A percentile compares a stretch with the other conserved stretches of the same genome.
phyloP scores from a whole-genome alignment of 805 yeast genomes.

The Candida rishiriensis region DNA sequence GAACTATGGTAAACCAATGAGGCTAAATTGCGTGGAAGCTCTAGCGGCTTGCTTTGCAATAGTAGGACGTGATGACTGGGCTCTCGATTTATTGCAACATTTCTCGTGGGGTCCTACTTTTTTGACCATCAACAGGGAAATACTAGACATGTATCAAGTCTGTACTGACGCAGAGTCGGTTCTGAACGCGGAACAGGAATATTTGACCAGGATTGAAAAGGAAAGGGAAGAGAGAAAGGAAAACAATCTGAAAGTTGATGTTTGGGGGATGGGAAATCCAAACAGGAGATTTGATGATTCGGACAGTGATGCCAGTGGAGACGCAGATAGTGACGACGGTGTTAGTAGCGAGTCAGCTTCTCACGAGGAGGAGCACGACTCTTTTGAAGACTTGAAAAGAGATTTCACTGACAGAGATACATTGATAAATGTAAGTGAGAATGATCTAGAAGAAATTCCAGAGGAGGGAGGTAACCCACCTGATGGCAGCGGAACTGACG shows the following conservation, averaged over 20 bases:
- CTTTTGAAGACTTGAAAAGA: constrained; percentile 5
- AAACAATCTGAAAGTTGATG: constrained; percentile 49
- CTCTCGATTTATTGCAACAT: constrained; percentile 64
- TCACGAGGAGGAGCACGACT: constrained; percentile 7
- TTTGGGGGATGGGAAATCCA: constrained; percentile 77
- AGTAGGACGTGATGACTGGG: constrained; percentile 89
- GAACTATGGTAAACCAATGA: constrained; percentile 95
- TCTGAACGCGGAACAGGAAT: constrained; percentile 63
- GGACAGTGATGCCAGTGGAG: constrained; percentile 18
- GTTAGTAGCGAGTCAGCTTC: constrained; percentile 21
- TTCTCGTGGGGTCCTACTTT: constrained; percentile 95
- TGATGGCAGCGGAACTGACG: background rate
- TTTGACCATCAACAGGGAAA: constrained; percentile 73
- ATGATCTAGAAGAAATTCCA: background rate
- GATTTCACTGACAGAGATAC: constrained; percentile 18
- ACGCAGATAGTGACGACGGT: constrained; percentile 24
- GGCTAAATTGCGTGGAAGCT: constrained; percentile 93
- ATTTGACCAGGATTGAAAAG: constrained; percentile 63
- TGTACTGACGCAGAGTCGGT: constrained; percentile 83
- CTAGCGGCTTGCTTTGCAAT: constrained; percentile 95
- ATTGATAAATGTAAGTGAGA: background rate
- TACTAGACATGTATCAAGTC: constrained; percentile 65
- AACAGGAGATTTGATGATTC: constrained; percentile 39
- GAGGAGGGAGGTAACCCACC: background rate
- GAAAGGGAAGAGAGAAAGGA: constrained; percentile 62